Evolutionary conservation across 2,329 filamentous ascomycete genomes (phyloP).

Genomic region (Parastagonospora nodorum): DNA sequence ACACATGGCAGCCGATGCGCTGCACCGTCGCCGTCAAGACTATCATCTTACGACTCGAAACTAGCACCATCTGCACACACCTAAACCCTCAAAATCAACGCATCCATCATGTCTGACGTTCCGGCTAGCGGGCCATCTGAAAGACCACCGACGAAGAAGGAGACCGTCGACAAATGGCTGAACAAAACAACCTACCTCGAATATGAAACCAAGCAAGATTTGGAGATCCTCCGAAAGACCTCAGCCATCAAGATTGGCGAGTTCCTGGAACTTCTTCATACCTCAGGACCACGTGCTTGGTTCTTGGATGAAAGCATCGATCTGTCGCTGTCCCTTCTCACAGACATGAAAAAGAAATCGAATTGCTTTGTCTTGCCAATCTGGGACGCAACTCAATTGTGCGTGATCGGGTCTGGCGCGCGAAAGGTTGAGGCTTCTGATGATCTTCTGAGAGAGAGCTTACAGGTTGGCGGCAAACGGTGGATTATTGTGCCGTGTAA

Average conservation of each 20-base stretch:
- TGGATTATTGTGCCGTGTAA: slow-evolving; percentile 1
- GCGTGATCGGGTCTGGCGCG: not conserved
- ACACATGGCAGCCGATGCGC: too few species aligned
- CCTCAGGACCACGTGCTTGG: not conserved
- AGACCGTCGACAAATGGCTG: not conserved
- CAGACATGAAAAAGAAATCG: not conserved
- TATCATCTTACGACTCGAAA: too few species aligned
- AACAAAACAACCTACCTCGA: not conserved
- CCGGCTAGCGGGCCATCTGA: not conserved
- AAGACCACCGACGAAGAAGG: not conserved
- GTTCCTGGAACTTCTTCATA: not conserved
- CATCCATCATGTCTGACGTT: not conserved
- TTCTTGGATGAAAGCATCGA: not conserved
- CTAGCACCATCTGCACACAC: too few species aligned
- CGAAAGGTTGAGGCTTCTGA: not conserved
- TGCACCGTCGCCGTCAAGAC: too few species aligned
- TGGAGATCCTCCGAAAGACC: not conserved
- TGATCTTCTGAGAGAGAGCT: not conserved
- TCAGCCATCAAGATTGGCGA: not conserved
- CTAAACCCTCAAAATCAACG: not conserved
- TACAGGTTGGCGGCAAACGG: not conserved
- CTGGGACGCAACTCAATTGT: not conserved
- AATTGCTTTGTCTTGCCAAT: not conserved
- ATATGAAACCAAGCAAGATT: not conserved
- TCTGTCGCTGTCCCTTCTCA: not conserved